Percentiles rank a stretch among this genome's conserved stretches.
Evolutionary conservation across 768 basidiomycete species (phyloP).

Genomic region (Termitomyces heimii): DNA sequence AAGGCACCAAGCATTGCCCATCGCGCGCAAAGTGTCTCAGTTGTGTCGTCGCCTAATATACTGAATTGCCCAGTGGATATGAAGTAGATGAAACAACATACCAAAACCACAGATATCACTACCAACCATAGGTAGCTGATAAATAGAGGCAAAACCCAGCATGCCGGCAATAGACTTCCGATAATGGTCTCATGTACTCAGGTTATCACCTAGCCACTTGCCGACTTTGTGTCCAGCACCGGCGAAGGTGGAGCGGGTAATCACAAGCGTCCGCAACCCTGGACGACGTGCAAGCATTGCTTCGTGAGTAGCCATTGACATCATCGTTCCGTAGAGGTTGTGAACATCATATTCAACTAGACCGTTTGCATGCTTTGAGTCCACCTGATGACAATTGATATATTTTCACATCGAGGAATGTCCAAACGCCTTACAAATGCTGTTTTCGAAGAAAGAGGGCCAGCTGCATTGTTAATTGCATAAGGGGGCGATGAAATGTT

Average conservation of each 20-base stretch:
- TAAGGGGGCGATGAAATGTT: slow-evolving; percentile 50
- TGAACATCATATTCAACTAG: slow-evolving; percentile 57
- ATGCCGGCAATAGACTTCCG: slow-evolving; percentile 56
- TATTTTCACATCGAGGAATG: background rate
- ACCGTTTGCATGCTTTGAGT: slow-evolving; percentile 50
- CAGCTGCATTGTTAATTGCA: slow-evolving; percentile 51
- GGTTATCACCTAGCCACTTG: slow-evolving; percentile 71
- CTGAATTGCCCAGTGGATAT: background rate
- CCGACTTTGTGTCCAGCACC: slow-evolving; percentile 64
- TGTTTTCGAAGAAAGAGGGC: slow-evolving; percentile 47
- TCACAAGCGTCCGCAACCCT: slow-evolving; percentile 53
- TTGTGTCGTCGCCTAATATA: slow-evolving; percentile 47
- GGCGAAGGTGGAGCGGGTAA: slow-evolving; percentile 70
- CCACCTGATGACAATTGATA: slow-evolving; percentile 21
- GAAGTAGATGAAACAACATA: slow-evolving; percentile 18
- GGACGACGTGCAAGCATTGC: slow-evolving; percentile 63
- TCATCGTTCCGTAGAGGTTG: slow-evolving; percentile 69
- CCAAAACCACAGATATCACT: slow-evolving; percentile 69
- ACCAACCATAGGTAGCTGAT: slow-evolving; percentile 72
- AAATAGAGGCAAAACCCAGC: slow-evolving; percentile 59
- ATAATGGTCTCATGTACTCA: slow-evolving; percentile 56
- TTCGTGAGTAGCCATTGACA: slow-evolving; percentile 54
- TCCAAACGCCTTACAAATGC: slow-evolving; percentile 35
- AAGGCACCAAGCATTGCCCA: slow-evolving; percentile 79
- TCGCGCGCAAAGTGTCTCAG: slow-evolving; percentile 63